These are phyloP conservation scores for Fusarium sp. DNA, from an alignment of 2,329 filamentous ascomycete species.

Conservation along the genomic window DNA sequence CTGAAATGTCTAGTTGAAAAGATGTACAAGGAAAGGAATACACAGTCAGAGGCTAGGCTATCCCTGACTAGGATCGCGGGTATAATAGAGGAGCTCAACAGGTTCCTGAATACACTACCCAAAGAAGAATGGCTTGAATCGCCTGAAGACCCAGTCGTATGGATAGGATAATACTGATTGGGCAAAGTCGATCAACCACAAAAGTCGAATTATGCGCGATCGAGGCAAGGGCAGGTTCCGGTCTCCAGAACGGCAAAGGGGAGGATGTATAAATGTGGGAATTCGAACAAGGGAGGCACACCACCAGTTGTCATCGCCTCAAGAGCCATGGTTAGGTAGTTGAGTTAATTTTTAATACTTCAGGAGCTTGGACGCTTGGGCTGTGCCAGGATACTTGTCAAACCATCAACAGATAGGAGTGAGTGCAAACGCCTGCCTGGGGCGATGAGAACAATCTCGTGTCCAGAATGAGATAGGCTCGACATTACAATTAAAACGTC, in stretches of 20 bases:
- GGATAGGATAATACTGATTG: background rate
- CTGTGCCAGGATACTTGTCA: background rate
- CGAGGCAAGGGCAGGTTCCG: background rate
- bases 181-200: background rate
- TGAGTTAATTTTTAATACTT: background rate
- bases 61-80: conserved; percentile 9
- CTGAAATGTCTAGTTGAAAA: conserved; percentile 15
- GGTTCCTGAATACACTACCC: conserved; percentile 21
- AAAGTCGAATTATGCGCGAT: background rate
- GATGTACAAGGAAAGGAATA: background rate
- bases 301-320: background rate
- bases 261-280: background rate
- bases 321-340: background rate
- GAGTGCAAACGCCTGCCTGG: too few relatives aligned
- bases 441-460: background rate
- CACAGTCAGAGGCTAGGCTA: conserved; percentile 8
- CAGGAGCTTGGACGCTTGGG: background rate
- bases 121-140: conserved; percentile 31
- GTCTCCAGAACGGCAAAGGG: background rate
- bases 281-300: background rate
- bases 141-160: background rate
- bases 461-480: too few relatives aligned
- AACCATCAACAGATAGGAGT: background rate
- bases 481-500: too few relatives aligned
- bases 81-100: conserved; percentile 15